Base-by-base conservation (phyloP, 371 early-diverging fungal genomes). In the Mucor saturninus region DNA sequence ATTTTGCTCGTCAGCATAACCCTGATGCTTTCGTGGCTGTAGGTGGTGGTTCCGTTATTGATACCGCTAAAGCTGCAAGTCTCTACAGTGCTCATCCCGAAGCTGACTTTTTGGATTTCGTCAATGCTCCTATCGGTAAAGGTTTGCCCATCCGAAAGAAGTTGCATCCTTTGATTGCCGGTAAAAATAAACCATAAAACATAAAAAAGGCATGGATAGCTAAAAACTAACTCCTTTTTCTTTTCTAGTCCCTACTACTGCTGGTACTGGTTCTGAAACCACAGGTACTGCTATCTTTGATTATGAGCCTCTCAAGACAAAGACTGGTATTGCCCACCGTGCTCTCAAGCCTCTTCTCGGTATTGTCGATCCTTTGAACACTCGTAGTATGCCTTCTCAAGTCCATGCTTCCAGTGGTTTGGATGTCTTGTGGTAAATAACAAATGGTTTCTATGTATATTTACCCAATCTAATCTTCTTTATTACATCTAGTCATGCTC, bases 1-100 rank as follows among this genome's bases (percentile, higher is more conserved):
- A 85, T 5, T 94, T 91, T 58, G 89, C 92, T 43, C 86, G 90
- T 62, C 54, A 76, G 29, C 88, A 93, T 62, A 72, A 76, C 39
- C 92, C 93, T 14, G 94, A 91, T 69, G 89, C 91, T 3, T 90
- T 93, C 68, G 83, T 95, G n/a, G 96, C 96, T 15, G 94, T 95
- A 5, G 96, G 96, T 56, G 96, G 95, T 60, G 96, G 96, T n/a
- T 93, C 93, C 2, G 91, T 91, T 32, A 94, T 95, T 62, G 96
- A 95, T 69, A 95, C 96, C 9, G 84, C 93, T 61, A 95, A 95
- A 74, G 96, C 94, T 32, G 96, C 94, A 45, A 94, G 93, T 68
- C 78, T 95, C 73, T 94, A 94, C 73, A 80, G 86, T 32, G 79
- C 87, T 45, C 92, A 93, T 69, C 91, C 91, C 11, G 90, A 94